Evolutionary conservation across 2,329 filamentous ascomycete genomes (phyloP).

Genomic region (Fusarium hostae): DNA sequence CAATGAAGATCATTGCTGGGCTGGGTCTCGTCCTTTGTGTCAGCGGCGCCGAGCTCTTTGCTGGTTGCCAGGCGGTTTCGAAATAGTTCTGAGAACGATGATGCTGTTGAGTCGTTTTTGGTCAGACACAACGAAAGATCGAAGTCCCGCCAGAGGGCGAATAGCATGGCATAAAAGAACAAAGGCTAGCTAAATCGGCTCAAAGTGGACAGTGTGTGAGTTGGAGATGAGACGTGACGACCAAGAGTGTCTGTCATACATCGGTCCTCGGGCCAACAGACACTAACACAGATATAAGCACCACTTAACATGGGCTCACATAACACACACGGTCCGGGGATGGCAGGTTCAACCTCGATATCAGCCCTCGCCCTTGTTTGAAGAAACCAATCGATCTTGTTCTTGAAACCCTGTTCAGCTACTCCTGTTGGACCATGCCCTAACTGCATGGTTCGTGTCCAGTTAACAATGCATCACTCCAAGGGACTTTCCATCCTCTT

Average conservation of each 20-base stretch:
- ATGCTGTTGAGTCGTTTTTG: conserved; percentile 4
- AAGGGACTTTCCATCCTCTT: neutral
- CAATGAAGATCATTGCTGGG: conserved; percentile 32
- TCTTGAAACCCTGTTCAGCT: conserved; percentile 1
- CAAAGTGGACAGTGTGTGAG: neutral
- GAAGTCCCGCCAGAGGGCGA: neutral
- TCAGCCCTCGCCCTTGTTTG: conserved; percentile 17
- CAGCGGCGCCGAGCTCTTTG: conserved; percentile 35
- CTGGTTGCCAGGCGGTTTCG: conserved; percentile 29
- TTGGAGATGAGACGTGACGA: conserved; percentile 17
- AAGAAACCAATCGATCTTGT: conserved; percentile 8
- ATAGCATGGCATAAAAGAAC: neutral
- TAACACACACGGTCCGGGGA: conserved; percentile 11
- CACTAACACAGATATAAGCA: conserved; percentile 29
- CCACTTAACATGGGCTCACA: conserved; percentile 7
- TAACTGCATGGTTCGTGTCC: neutral
- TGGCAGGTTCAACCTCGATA: conserved; percentile 23
- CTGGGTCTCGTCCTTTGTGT: conserved; percentile 34
- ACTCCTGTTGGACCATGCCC: neutral
- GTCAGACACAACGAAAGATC: neutral
- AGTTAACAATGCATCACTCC: conserved; percentile 1
- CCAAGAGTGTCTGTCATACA: conserved; percentile 20
- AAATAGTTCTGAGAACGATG: conserved; percentile 13
- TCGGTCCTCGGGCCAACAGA: conserved; percentile 12
- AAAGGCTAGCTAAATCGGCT: neutral